Base-by-base conservation (phyloP, 2,329 filamentous ascomycete genomes). In the Dactylellina cionopaga region DNA sequence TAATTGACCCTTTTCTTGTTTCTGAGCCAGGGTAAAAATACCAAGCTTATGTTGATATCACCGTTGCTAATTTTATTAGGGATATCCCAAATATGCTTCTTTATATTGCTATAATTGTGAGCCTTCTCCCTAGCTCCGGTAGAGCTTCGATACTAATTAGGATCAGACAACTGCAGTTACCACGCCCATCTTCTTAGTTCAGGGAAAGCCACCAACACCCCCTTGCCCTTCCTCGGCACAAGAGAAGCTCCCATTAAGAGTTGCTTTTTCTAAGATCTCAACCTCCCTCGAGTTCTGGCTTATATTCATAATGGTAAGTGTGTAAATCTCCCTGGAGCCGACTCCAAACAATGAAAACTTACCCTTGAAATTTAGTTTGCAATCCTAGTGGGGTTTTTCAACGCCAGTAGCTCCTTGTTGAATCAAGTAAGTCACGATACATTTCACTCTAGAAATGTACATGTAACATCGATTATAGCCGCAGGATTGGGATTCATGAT, bases 341-440 rank as follows among this genome's bases (percentile, higher is more conserved):
- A 33, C 29, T 27, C 13, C n/a, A 15, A 15, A 6, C 25, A 37
- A 49, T 11, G 2, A 47, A 35, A 33, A 60, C 27, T 58, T 17
- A 22, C 19, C 1, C n/a, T 33, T 22, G 41, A 27, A 93, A 73
- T 77, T 93, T 89, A 93, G n/a, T 98, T 94, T 81, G 82, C 86
- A 75, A 81, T 93, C 77, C 96, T 92, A 80, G 91, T 96, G 73
- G 92, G 90, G 77, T 89, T 95, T 82, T 99, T 99, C 88, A 98
- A 98, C 84, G 90, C 90, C 76, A 84, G 93, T 75, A 96, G 92
- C 52, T 90, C 90, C 1, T 86, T 98, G 0, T 85, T 98, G 7
- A 96, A 94, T 82, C 94, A 97, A 79, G 75, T 75, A 43, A 11
- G 72, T 52, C 22, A 25, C 19, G 19, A 5, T 27, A n/a, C n/a